Evolutionary conservation across 306 rosid species (phyloP), one percentile per base, ranked within the genome.

Genomic region (Pachyrhizus erosus): DNA sequence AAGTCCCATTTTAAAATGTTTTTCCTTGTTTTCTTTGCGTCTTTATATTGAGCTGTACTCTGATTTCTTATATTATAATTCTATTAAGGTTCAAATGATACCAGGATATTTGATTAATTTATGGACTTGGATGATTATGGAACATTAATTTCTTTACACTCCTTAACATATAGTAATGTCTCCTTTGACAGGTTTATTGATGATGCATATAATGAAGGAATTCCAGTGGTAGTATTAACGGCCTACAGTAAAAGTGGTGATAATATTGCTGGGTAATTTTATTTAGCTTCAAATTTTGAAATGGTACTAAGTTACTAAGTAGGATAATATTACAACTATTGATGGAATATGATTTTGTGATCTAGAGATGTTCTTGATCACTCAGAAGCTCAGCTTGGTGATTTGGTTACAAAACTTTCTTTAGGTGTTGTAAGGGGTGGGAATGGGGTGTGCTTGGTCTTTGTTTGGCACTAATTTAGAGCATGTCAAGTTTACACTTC

Each of bases 191-290:
- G 99, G 74, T 95, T 95, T 88, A 87, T 95, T 64, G 98, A 95
- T 76, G 87, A 87, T 31, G 96, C 99, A 24, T 86, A 87, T 82
- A 70, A 68, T 14, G 96, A 87, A 76, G 94, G 93, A 68, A 85
- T 93, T 82, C 97, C 93, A 43, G 91, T 95, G 71, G 80, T 88
- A 73, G 81, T 95, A 83, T 78, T 93, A 77, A 91, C 97, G 10
- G 90, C 98, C 82, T 93, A 91, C 87, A 64, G 86, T 87, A 90
- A 87, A 87, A 90, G 82, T 45, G 92, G 96, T 54, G 94, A 93
- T 84, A 48, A 70, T 86, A 77, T 91, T 85, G 87, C 87, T 9
- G 86, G 99, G 98, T 95, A 87, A 74, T 62, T 68, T 48, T 80
- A 66, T 45, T 87, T 84, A 49, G 51, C 65, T 75, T 65, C 79